Evolutionary conservation across 495 filamentous ascomycete species (phyloP).

Genomic region (Pseudevernia furfuracea): DNA sequence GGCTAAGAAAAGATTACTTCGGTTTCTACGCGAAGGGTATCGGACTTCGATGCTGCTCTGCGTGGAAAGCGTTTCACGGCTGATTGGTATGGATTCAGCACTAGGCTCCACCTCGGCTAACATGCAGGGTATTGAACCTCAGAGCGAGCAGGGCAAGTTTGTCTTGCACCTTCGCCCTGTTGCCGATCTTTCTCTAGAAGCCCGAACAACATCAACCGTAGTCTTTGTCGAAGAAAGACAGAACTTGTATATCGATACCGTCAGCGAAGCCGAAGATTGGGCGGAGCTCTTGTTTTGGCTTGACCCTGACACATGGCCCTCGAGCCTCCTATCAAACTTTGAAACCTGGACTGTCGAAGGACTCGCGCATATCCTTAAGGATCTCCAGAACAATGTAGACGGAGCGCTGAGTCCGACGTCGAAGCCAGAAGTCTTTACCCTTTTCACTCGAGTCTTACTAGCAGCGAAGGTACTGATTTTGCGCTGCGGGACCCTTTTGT

Average conservation of each 20-base stretch:
- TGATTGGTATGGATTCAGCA: constrained; percentile 21
- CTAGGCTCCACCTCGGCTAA: neutral
- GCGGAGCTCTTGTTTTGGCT: constrained; percentile 23
- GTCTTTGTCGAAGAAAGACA: constrained; percentile 85
- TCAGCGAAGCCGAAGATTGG: constrained; percentile 64
- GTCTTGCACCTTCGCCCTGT: constrained; percentile 32
- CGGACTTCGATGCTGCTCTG: constrained; percentile 33
- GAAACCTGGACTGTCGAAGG: constrained; percentile 52
- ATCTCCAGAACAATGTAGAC: constrained; percentile 39
- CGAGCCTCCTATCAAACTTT: constrained; percentile 30
- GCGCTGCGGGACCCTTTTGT: neutral
- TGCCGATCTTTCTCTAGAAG: constrained; percentile 38
- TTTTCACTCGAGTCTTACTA: constrained; percentile 49
- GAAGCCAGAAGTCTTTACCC: constrained; percentile 61
- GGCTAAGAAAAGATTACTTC: constrained; percentile 40
- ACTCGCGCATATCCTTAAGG: constrained; percentile 40
- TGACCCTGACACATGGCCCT: constrained; percentile 15
- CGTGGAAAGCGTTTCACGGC: constrained; percentile 26
- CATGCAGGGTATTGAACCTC: constrained; percentile 27
- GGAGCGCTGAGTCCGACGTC: constrained; percentile 66
- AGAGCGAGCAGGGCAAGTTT: constrained; percentile 26
- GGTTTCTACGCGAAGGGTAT: constrained; percentile 38
- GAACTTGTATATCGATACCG: constrained; percentile 79
- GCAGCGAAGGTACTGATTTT: constrained; percentile 21
- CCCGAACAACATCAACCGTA: constrained; percentile 55